Conservation (phyloP, 2,329 filamentous ascomycete genomes). For the Aspergillus pseudonomiae region DNA sequence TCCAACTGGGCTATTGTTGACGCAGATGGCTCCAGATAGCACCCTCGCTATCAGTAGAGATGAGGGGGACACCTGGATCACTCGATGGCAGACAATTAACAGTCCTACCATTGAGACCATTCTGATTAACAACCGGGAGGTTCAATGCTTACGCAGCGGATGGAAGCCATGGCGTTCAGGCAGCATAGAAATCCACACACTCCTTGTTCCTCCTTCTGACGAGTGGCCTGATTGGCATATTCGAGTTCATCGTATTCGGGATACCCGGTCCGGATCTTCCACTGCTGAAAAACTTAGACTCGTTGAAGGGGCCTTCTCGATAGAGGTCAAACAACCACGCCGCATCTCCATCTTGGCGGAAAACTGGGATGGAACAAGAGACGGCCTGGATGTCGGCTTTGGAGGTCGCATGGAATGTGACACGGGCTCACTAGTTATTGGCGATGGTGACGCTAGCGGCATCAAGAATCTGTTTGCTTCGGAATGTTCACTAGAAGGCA, state of each 20-base stretch:
- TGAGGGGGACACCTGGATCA: conserved; percentile 41
- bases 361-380: background rate
- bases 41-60: conserved; percentile 44
- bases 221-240: conserved; percentile 24
- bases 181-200: conserved; percentile 16
- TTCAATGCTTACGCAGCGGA: conserved; percentile 1
- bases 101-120: background rate
- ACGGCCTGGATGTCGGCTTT: background rate
- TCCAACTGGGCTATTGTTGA: conserved; percentile 41
- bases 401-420: background rate
- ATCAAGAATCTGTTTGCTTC: background rate
- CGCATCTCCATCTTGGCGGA: background rate
- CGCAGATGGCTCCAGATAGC: conserved; percentile 46
- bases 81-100: background rate
- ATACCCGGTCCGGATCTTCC: background rate
- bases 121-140: background rate
- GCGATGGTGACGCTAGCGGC: background rate
- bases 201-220: conserved; percentile 16
- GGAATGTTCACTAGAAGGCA: background rate
- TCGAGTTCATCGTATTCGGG: conserved; percentile 19
- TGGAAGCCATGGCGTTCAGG: conserved; percentile 24
- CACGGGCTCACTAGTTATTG: background rate
- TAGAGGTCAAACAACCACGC: background rate
- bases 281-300: background rate
- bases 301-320: conserved; percentile 5